These are phyloP conservation scores for Davidsoniella virescens DNA, from an alignment of 2,329 filamentous ascomycete species.

Conservation along the genomic window DNA sequence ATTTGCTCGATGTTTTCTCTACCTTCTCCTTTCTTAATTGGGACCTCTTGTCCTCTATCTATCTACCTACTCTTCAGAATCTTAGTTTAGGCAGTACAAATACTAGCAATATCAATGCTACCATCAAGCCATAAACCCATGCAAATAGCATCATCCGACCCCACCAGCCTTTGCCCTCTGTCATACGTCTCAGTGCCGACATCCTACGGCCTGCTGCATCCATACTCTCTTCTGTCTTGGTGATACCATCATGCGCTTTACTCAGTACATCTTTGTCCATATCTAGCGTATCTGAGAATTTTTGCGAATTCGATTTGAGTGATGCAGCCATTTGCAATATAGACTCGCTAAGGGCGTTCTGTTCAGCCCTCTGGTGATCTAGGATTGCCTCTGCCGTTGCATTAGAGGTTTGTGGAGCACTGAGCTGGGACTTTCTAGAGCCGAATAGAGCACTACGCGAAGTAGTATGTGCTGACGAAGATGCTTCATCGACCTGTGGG, in stretches of 20 bases:
- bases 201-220: slow-evolving; percentile 61
- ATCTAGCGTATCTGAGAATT: slow-evolving; percentile 57
- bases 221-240: slow-evolving; percentile 60
- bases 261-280: slow-evolving; percentile 54
- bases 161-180: slow-evolving; percentile 78
- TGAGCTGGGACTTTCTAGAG: slow-evolving; percentile 17
- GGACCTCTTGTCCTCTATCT: background rate
- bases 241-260: slow-evolving; percentile 57
- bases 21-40: background rate
- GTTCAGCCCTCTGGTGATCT: slow-evolving; percentile 61
- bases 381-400: slow-evolving; percentile 55
- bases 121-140: slow-evolving; percentile 68
- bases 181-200: slow-evolving; percentile 62
- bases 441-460: slow-evolving; percentile 4
- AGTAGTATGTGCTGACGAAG: background rate
- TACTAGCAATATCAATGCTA: slow-evolving; percentile 63
- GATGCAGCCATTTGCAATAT: slow-evolving; percentile 66
- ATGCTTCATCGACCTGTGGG: slow-evolving; percentile 10
- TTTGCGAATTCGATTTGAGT: slow-evolving; percentile 58
- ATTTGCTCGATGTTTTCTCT: too few species aligned
- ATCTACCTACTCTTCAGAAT: slow-evolving; percentile 35
- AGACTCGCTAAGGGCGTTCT: slow-evolving; percentile 65
- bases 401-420: slow-evolving; percentile 25
- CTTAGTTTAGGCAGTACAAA: slow-evolving; percentile 78
- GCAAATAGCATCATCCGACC: slow-evolving; percentile 70